Evolutionary conservation across 768 basidiomycete genomes (phyloP).

Genomic region (Termitomyces sp.): DNA sequence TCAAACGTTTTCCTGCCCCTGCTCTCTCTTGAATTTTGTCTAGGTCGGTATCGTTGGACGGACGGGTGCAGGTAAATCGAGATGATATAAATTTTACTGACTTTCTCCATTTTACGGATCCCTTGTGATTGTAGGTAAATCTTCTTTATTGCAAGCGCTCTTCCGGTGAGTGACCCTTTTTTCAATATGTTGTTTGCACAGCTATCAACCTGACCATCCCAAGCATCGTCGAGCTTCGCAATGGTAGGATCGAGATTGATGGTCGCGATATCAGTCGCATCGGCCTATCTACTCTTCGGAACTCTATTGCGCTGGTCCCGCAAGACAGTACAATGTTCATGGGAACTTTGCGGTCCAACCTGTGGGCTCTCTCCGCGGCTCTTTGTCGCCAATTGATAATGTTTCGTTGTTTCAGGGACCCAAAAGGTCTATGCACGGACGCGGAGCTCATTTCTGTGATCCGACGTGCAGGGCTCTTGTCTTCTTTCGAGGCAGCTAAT

Average conservation of each 20-base stretch:
- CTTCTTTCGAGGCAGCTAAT: conserved; percentile 39
- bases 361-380: conserved; percentile 19
- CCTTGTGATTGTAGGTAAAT: conserved; percentile 32
- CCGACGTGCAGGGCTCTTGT: conserved; percentile 55
- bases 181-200: neutral
- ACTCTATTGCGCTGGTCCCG: conserved; percentile 59
- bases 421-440: conserved; percentile 42
- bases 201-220: neutral
- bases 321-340: conserved; percentile 57
- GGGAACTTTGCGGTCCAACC: conserved; percentile 39
- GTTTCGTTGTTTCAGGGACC: conserved; percentile 8
- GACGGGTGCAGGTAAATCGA: conserved; percentile 34
- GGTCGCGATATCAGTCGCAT: conserved; percentile 45
- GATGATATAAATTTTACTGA: neutral
- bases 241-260: conserved; percentile 55
- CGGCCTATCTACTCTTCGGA: conserved; percentile 48
- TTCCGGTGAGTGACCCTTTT: conserved; percentile 33
- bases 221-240: conserved; percentile 54
- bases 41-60: conserved; percentile 44
- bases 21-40: neutral
- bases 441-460: conserved; percentile 58
- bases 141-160: conserved; percentile 51
- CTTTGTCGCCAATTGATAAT: neutral
- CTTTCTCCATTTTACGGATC: neutral
- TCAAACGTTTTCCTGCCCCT: neutral